A percentile compares a stretch with the other conserved stretches of the same genome.
Conservation (phyloP, 495 filamentous ascomycete genomes). For the Diplogelasinospora grovesii region DNA sequence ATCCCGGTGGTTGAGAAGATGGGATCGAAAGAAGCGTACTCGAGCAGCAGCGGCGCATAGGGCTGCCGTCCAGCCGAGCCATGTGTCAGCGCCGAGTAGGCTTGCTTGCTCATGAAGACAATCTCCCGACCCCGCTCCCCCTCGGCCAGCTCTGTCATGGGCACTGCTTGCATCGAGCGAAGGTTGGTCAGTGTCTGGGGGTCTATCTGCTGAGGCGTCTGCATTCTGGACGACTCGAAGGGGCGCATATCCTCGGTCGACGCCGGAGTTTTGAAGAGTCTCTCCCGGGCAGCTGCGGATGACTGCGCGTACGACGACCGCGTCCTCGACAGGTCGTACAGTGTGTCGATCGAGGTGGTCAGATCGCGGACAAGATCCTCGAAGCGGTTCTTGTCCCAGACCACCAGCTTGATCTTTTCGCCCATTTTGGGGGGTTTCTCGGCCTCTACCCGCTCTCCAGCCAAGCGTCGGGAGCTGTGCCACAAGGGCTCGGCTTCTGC, state of each 20-base stretch:
- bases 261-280: slow-evolving; percentile 20
- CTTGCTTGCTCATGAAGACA: slow-evolving; percentile 48
- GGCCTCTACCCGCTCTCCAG: slow-evolving; percentile 35
- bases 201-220: slow-evolving; percentile 48
- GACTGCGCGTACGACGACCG: slow-evolving; percentile 42
- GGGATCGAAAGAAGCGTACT: slow-evolving; percentile 59
- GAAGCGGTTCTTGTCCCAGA: slow-evolving; percentile 55
- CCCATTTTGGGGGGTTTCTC: slow-evolving; percentile 30
- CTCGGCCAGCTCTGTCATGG: slow-evolving; percentile 30
- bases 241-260: slow-evolving; percentile 38
- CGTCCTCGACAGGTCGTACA: slow-evolving; percentile 79
- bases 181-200: slow-evolving; percentile 37
- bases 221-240: slow-evolving; percentile 49
- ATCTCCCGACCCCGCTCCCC: slow-evolving; percentile 35
- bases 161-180: slow-evolving; percentile 33
- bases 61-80: slow-evolving; percentile 18
- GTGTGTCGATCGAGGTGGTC: slow-evolving; percentile 78
- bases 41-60: slow-evolving; percentile 54
- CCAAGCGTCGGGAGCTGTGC: slow-evolving; percentile 39
- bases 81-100: slow-evolving; percentile 35
- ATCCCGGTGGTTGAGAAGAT: slow-evolving; percentile 58
- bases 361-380: slow-evolving; percentile 69
- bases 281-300: slow-evolving; percentile 17
- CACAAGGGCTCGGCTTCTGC: slow-evolving; percentile 80
- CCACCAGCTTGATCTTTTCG: slow-evolving; percentile 40